Percentiles rank a stretch among this genome's conserved stretches.
Evolutionary conservation across 495 filamentous ascomycete genomes (phyloP).

Genomic region (Daldinia loculata): DNA sequence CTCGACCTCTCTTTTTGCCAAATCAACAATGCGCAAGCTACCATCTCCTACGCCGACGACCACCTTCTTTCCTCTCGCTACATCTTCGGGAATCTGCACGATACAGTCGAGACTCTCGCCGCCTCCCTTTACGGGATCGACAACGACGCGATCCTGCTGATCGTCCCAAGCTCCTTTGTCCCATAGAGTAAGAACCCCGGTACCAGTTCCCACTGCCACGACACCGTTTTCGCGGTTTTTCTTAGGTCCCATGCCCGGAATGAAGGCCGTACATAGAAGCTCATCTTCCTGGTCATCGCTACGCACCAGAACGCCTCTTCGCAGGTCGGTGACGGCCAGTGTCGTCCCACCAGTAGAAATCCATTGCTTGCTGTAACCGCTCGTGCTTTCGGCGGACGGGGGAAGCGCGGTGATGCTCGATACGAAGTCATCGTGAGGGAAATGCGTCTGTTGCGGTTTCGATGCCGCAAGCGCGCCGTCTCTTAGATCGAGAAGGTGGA

Average conservation of each 20-base stretch:
- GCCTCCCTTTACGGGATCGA: constrained; percentile 67
- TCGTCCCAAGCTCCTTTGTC: constrained; percentile 94
- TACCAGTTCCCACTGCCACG: constrained; percentile 78
- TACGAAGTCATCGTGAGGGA: constrained; percentile 91
- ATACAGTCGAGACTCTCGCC: constrained; percentile 77
- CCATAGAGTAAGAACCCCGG: constrained; percentile 89
- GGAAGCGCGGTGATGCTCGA: constrained; percentile 88
- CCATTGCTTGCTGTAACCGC: constrained; percentile 90
- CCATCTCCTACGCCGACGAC: constrained; percentile 83
- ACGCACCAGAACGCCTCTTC: constrained; percentile 79
- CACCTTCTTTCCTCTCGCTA: constrained; percentile 72
- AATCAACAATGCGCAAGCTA: constrained; percentile 56
- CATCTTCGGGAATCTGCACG: constrained; percentile 68
- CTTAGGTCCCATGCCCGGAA: constrained; percentile 68
- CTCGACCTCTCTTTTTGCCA: constrained; percentile 54
- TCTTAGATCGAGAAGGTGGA: constrained; percentile 92
- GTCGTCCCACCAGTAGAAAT: constrained; percentile 90
- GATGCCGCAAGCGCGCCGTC: constrained; percentile 63
- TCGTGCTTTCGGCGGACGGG: constrained; percentile 76
- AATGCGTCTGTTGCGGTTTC: constrained; percentile 78
- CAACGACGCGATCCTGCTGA: constrained; percentile 84
- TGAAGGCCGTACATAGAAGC: constrained; percentile 78
- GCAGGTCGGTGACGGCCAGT: constrained; percentile 85
- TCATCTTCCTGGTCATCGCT: constrained; percentile 97
- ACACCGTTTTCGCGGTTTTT: constrained; percentile 74